A percentile compares a stretch with the other conserved stretches of the same genome.
Evolutionary conservation across 805 yeast species (phyloP).

Genomic region (Kluyveromyces nonfermentans): DNA sequence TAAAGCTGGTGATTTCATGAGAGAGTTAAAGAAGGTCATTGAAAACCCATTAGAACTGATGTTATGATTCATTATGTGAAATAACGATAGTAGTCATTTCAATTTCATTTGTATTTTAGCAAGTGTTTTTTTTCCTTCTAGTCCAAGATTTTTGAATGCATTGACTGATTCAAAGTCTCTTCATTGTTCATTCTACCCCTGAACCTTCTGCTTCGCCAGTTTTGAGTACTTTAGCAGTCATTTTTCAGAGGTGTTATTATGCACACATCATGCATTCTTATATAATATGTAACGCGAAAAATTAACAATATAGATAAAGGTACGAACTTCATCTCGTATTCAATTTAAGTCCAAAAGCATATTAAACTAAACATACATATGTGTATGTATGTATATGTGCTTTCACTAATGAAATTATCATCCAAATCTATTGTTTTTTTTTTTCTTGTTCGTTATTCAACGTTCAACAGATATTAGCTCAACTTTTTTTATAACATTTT

Average conservation of each 20-base stretch:
- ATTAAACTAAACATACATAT: no score
- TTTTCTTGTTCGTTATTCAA: no score
- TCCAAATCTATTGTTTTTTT: no score
- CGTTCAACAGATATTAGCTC: background rate
- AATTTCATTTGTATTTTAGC: background rate
- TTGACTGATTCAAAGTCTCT: background rate
- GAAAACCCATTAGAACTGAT: slow-evolving; percentile 95
- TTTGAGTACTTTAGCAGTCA: background rate
- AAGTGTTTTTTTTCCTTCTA: background rate
- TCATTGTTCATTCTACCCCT: background rate
- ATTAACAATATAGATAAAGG: background rate
- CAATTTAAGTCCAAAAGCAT: no score
- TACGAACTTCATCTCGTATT: background rate
- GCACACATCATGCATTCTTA: background rate
- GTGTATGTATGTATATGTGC: no score
- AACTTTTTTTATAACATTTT: background rate
- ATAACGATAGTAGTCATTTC: background rate
- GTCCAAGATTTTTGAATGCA: background rate
- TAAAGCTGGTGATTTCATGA: slow-evolving; percentile 93
- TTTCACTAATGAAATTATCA: no score
- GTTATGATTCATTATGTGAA: slow-evolving; percentile 38
- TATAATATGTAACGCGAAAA: background rate
- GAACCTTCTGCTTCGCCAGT: background rate
- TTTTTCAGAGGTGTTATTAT: background rate
- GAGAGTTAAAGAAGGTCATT: slow-evolving; percentile 77